Evolutionary conservation across 169 alveolate species (phyloP), one percentile per base, ranked within the genome.

Genomic region (Plasmodium chabaudi): DNA sequence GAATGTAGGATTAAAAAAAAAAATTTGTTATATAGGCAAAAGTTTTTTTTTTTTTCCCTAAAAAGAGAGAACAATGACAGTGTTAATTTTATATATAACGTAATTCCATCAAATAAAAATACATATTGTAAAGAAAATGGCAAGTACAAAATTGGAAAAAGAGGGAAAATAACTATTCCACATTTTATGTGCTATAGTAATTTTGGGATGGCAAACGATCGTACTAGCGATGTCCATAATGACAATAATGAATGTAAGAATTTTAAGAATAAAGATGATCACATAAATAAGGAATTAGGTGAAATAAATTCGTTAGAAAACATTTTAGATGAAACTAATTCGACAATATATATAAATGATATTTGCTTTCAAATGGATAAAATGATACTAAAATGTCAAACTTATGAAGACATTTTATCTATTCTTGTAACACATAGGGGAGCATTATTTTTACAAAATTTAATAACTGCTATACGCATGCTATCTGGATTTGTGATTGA

Each of bases 371-470:
- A 94, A 65, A 84, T 92, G 94, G 96, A 94, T 67, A 90, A 88
- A 69, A 69, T 61, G 39, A 65, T 94, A 69, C 57, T 72, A 39
- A 75, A 53, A 53, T 94, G 95, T 72, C 88, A 92, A 25, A 90
- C 89, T 56, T 90, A 92, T 67, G 96, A 94, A 53, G 94, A 92
- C 39, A 56, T 94, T 23, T 84, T 94, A 10, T 88, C 89, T 10
- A 60, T 92, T 25, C 87, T 94, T 49, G 92, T 94, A 15, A 94
- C 96, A 7, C 96, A 94, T 65, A 89, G 96, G 89, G 95, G 96
- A 27, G 96, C 84, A 23, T 74, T 94, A 90, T 94, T 88, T 75
- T 88, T 94, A 46, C 95, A 94, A 88, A 94, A 94, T 68, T 75
- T 92, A 49, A 93, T 94, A 21, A 94, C 95, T 49, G 95, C 93